Evolutionary conservation across 352 stramenopile genomes (phyloP).

Genomic region (Phytophthora fragariaefolia): DNA sequence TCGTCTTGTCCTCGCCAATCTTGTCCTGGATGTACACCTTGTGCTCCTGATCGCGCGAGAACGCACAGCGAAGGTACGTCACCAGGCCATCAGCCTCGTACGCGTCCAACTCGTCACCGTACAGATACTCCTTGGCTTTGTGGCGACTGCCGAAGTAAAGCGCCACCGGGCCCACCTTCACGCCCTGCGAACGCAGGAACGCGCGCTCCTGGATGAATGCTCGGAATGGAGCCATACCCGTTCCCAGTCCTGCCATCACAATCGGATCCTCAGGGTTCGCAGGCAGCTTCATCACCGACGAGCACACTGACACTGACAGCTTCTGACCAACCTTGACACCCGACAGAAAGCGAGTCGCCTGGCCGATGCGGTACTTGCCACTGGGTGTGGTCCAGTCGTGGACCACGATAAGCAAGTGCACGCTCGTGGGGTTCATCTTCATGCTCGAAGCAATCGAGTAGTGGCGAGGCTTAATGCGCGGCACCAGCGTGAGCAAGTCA

Average conservation of each 20-base stretch:
- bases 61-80: conserved; percentile 84
- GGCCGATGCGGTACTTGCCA: conserved; percentile 69
- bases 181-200: conserved; percentile 65
- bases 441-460: conserved; percentile 93
- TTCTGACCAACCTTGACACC: conserved; percentile 53
- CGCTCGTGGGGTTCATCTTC: conserved; percentile 83
- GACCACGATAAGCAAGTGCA: conserved; percentile 88
- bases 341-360: conserved; percentile 71
- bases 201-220: conserved; percentile 91
- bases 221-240: conserved; percentile 91
- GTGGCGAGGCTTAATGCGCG: conserved; percentile 88
- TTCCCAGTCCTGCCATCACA: conserved; percentile 89
- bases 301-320: conserved; percentile 74
- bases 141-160: conserved; percentile 97
- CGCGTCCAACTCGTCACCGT: conserved; percentile 90
- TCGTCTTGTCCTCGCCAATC: conserved; percentile 83
- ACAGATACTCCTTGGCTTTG: conserved; percentile 95
- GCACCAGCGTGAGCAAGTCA: conserved; percentile 75
- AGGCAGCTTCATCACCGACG: conserved; percentile 82
- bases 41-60: conserved; percentile 89
- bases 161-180: conserved; percentile 77
- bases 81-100: conserved; percentile 87
- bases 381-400: conserved; percentile 87
- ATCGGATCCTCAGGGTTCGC: conserved; percentile 72
- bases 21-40: conserved; percentile 93